Evolutionary conservation across 2,329 filamentous ascomycete species (phyloP).

Genomic region (Ceratocystis variospora): DNA sequence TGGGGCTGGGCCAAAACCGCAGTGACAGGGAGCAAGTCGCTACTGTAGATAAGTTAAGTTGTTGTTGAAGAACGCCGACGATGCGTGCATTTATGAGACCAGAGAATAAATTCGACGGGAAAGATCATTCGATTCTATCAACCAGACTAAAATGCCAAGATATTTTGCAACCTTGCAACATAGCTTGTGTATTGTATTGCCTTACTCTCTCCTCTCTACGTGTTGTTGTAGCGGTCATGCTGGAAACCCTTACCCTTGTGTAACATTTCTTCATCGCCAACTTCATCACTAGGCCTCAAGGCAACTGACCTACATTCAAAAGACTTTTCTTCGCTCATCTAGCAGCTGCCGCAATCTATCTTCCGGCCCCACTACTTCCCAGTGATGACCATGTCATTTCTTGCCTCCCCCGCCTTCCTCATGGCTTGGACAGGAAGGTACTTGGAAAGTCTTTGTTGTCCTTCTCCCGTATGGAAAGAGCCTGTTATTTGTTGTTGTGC

Average conservation of each 20-base stretch:
- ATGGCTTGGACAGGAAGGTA: background rate
- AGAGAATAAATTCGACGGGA: no score
- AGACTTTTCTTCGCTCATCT: background rate
- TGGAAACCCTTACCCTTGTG: background rate
- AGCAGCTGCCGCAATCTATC: background rate
- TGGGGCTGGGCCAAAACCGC: background rate
- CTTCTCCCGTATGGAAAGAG: background rate
- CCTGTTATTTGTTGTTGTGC: background rate
- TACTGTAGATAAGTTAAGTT: background rate
- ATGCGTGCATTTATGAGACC: no score
- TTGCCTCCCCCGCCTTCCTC: background rate
- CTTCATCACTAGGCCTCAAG: background rate
- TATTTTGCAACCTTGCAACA: no score
- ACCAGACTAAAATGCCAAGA: no score
- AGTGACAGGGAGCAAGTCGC: background rate
- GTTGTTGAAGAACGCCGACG: background rate
- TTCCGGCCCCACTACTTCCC: background rate
- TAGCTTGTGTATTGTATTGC: no score
- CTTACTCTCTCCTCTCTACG: background rate
- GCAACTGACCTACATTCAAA: background rate
- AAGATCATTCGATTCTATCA: no score
- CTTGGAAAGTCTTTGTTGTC: background rate
- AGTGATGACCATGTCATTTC: background rate
- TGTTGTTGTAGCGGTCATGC: background rate
- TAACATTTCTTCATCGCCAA: background rate